Conservation (phyloP, 441 rosid species). For the Erodium texanum region DNA sequence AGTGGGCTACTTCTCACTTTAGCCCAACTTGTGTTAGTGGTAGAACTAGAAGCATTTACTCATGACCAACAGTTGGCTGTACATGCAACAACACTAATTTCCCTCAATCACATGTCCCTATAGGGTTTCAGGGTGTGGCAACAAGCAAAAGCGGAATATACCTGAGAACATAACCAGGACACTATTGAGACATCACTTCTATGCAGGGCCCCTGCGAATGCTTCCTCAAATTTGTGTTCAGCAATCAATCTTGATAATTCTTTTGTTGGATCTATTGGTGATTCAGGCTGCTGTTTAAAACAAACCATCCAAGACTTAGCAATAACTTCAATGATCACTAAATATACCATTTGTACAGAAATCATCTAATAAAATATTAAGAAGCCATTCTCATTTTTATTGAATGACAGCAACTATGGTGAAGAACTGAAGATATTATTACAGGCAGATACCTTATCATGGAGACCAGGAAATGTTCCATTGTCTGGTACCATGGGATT, state of each 20-base stretch:
- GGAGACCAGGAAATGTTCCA: conserved; percentile 34
- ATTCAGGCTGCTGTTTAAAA: conserved; percentile 31
- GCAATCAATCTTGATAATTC: conserved; percentile 52
- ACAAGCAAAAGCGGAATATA: conserved; percentile 16
- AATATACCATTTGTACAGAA: neutral
- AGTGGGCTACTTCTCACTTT: no score
- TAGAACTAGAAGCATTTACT: neutral
- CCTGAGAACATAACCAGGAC: conserved; percentile 80
- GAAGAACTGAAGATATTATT: no score
- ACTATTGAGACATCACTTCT: conserved; percentile 66
- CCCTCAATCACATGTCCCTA: no score
- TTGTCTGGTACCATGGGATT: conserved; percentile 44
- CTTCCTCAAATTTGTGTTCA: conserved; percentile 61
- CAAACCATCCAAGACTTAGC: neutral
- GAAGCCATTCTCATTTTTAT: neutral
- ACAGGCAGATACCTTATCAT: conserved; percentile 22
- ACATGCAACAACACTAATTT: no score
- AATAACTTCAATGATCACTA: neutral
- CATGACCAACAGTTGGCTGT: no score
- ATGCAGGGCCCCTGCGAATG: conserved; percentile 56
- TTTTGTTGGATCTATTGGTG: conserved; percentile 53
- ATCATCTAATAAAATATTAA: neutral
- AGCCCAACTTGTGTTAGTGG: no score
- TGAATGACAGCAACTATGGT: no score
- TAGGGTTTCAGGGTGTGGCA: no score